Conservation (phyloP, 2,329 filamentous ascomycete genomes). For the Chaetomiaceae sp. region DNA sequence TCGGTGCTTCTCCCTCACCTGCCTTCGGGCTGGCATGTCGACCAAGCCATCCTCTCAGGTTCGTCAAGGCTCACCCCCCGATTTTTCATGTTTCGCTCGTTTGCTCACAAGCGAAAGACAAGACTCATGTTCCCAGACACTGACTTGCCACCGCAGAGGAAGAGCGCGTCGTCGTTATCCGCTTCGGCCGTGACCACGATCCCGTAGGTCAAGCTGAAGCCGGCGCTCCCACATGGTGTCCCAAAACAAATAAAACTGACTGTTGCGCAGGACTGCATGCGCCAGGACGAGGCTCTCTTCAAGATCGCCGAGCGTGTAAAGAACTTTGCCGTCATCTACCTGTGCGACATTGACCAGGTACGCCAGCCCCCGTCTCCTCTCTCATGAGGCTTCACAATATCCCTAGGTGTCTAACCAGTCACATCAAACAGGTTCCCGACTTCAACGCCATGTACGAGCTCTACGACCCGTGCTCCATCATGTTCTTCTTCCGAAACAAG, state of each 20-base stretch:
- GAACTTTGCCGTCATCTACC: conserved; percentile 80
- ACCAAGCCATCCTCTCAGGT: conserved; percentile 74
- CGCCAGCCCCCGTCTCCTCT: neutral
- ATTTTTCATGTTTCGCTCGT: conserved; percentile 26
- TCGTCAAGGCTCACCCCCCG: conserved; percentile 27
- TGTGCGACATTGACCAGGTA: conserved; percentile 44
- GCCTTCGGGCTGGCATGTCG: conserved; percentile 92
- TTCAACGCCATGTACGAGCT: conserved; percentile 71
- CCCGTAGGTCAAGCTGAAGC: conserved; percentile 38
- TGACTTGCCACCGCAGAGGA: conserved; percentile 54
- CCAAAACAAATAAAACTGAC: too few relatives aligned
- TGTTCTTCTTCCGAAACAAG: conserved; percentile 98
- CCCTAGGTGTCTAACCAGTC: neutral
- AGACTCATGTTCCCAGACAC: neutral
- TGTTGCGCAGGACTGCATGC: conserved; percentile 49
- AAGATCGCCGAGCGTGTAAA: conserved; percentile 89
- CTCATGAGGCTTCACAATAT: neutral
- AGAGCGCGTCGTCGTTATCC: conserved; percentile 87
- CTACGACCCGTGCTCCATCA: conserved; percentile 79
- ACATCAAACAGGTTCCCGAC: conserved; percentile 27
- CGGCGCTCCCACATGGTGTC: too few relatives aligned
- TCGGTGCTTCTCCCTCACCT: conserved; percentile 92
- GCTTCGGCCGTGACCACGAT: conserved; percentile 85
- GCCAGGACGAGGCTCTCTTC: conserved; percentile 88
- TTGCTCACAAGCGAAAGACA: conserved; percentile 29